A percentile compares a stretch with the other conserved stretches of the same genome.
Conservation (phyloP, 208 protist genomes). For the Strigomonas galati region DNA sequence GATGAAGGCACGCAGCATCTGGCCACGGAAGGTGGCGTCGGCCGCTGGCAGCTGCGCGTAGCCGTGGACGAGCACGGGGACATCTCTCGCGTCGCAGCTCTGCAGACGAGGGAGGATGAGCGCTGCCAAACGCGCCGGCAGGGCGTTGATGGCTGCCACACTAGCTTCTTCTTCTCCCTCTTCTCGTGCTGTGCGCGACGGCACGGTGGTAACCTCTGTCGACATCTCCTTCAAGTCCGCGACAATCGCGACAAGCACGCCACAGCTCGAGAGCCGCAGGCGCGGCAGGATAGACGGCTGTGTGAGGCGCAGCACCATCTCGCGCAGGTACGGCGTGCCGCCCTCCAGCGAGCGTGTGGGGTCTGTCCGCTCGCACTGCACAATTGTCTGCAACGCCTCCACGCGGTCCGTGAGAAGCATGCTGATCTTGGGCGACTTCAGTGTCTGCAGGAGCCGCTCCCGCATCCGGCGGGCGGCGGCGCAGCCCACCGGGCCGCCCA, state of each 20-base stretch:
- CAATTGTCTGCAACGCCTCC: slow-evolving; percentile 10
- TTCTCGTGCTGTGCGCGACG: too few species aligned
- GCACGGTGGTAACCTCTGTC: background rate
- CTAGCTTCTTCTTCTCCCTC: too few species aligned
- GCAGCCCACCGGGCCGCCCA: slow-evolving; percentile 20
- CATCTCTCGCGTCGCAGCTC: slow-evolving; percentile 31
- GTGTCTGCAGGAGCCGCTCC: slow-evolving; percentile 20
- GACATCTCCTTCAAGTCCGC: slow-evolving; percentile 4
- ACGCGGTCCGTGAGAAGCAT: slow-evolving; percentile 11
- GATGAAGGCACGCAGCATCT: slow-evolving; percentile 61
- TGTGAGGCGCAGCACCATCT: slow-evolving; percentile 14
- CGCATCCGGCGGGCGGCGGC: slow-evolving; percentile 20
- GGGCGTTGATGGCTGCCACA: slow-evolving; percentile 17
- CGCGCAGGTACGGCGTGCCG: slow-evolving; percentile 13
- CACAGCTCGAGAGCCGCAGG: slow-evolving; percentile 19
- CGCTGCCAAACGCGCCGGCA: slow-evolving; percentile 36
- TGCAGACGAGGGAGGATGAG: slow-evolving; percentile 39
- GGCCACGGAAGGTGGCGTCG: slow-evolving; percentile 24
- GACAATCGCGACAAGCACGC: slow-evolving; percentile 24
- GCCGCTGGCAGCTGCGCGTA: slow-evolving; percentile 35
- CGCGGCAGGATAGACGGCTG: slow-evolving; percentile 11
- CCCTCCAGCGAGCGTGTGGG: slow-evolving; percentile 16
- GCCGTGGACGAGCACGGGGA: slow-evolving; percentile 47
- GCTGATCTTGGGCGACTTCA: slow-evolving; percentile 2
- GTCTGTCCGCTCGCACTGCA: slow-evolving; percentile 6